Percentiles rank a stretch among this genome's conserved stretches.
These are phyloP conservation scores for Ascochyta fabae DNA, from an alignment of 2,329 filamentous ascomycete species.

Conservation along the genomic window DNA sequence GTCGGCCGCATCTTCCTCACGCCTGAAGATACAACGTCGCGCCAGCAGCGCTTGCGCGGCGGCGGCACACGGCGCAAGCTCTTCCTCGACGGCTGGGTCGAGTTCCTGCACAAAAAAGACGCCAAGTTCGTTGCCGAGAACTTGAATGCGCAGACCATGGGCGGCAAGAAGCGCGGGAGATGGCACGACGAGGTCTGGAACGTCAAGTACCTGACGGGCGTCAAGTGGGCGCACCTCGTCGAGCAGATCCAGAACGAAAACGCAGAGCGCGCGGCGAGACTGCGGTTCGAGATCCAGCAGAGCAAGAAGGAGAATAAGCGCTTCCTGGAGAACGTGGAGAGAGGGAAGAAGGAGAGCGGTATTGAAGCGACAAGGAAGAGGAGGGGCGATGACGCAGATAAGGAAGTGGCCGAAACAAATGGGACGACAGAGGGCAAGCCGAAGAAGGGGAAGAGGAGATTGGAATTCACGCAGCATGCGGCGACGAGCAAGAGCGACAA, in stretches of 20 bases:
- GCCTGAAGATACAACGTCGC: slow-evolving; percentile 72
- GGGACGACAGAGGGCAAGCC: slow-evolving; percentile 34
- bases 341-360: slow-evolving; percentile 72
- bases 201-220: slow-evolving; percentile 78
- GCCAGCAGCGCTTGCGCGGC: slow-evolving; percentile 69
- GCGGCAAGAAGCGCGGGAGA: slow-evolving; percentile 82
- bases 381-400: slow-evolving; percentile 51
- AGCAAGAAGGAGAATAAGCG: slow-evolving; percentile 80
- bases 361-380: slow-evolving; percentile 65
- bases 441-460: slow-evolving; percentile 38
- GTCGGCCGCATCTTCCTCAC: slow-evolving; percentile 81
- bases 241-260: slow-evolving; percentile 84
- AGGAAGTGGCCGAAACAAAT: slow-evolving; percentile 10
- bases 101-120: slow-evolving; percentile 77
- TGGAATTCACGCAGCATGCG: slow-evolving; percentile 72
- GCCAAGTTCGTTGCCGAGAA: slow-evolving; percentile 78
- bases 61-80: slow-evolving; percentile 84
- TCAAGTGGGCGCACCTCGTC: slow-evolving; percentile 77
- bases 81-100: slow-evolving; percentile 87
- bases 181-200: slow-evolving; percentile 91
- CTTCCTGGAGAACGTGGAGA: slow-evolving; percentile 80
- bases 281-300: slow-evolving; percentile 79
- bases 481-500: slow-evolving; percentile 52
- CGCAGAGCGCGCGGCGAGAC: slow-evolving; percentile 75
- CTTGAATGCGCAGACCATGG: slow-evolving; percentile 78